Evolutionary conservation across 169 alveolate species (phyloP).

Genomic region (Plasmodium fragile): DNA sequence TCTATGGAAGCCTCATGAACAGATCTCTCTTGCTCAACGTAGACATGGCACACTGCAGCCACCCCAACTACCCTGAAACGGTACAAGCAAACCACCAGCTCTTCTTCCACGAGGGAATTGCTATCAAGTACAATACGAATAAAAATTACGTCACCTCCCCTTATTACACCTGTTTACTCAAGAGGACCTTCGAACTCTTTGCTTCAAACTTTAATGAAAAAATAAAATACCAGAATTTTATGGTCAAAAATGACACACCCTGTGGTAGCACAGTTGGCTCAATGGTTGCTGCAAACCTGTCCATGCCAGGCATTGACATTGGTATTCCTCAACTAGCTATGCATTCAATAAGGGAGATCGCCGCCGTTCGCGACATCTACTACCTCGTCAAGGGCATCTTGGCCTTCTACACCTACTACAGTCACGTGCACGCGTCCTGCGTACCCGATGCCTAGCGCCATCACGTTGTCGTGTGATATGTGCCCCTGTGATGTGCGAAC

Average conservation of each 20-base stretch:
- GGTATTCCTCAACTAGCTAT: constrained; percentile 97
- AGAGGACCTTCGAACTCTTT: constrained; percentile 52
- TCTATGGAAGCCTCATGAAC: constrained; percentile 79
- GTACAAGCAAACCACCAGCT: constrained; percentile 92
- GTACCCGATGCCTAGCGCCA: constrained; percentile 4
- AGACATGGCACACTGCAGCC: constrained; percentile 98
- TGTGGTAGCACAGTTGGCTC: constrained; percentile 95
- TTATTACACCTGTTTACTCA: constrained; percentile 41
- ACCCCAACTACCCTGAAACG: constrained; percentile 96
- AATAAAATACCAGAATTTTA: constrained; percentile 58
- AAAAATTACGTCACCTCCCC: constrained; percentile 63
- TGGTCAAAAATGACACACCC: constrained; percentile 91
- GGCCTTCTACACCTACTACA: constrained; percentile 71
- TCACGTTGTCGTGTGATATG: no score
- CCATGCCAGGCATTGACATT: constrained; percentile 88
- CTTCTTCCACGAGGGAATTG: constrained; percentile 89
- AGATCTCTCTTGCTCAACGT: constrained; percentile 83
- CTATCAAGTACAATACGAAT: constrained; percentile 50
- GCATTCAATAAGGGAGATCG: constrained; percentile 96
- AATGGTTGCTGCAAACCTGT: constrained; percentile 51
- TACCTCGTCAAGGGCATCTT: constrained; percentile 70
- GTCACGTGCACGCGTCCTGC: constrained; percentile 33
- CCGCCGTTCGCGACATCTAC: constrained; percentile 80
- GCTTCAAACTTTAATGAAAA: not conserved
- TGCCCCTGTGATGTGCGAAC: not conserved